These are phyloP conservation scores for Sutorius eximius DNA, from an alignment of 1,284 basidiomycete species.

Conservation along the genomic window DNA sequence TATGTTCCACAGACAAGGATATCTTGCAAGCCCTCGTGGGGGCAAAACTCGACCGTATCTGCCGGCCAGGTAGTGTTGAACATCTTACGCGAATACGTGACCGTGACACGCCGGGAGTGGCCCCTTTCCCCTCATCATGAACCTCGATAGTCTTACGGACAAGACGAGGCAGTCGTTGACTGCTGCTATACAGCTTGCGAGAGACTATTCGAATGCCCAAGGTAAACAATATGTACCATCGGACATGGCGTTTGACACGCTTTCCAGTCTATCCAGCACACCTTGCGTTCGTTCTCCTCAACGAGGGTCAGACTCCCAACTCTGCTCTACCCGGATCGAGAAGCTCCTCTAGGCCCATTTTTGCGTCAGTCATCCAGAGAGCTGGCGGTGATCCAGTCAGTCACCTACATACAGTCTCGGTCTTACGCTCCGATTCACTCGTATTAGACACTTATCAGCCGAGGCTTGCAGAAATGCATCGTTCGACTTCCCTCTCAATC, in stretches of 20 bases:
- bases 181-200: constrained; percentile 76
- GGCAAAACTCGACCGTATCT: constrained; percentile 91
- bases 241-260: background rate
- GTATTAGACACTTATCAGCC: constrained; percentile 53
- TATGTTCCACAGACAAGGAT: constrained; percentile 91
- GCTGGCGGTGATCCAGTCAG: constrained; percentile 74
- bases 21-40: constrained; percentile 53
- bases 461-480: constrained; percentile 66
- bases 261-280: constrained; percentile 70
- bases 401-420: constrained; percentile 4
- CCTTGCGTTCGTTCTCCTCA: constrained; percentile 74
- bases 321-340: constrained; percentile 32
- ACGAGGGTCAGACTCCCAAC: constrained; percentile 48
- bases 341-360: constrained; percentile 49
- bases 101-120: background rate
- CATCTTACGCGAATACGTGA: background rate
- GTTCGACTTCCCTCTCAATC: constrained; percentile 81
- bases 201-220: constrained; percentile 80
- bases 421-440: constrained; percentile 35
- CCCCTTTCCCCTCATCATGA: constrained; percentile 43
- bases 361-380: constrained; percentile 72
- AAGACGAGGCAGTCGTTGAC: constrained; percentile 67
- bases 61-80: constrained; percentile 82
- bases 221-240: constrained; percentile 37
- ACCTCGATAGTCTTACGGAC: constrained; percentile 75